Conservation (phyloP, 345 rosid genomes). For the Eutrema japonicum region DNA sequence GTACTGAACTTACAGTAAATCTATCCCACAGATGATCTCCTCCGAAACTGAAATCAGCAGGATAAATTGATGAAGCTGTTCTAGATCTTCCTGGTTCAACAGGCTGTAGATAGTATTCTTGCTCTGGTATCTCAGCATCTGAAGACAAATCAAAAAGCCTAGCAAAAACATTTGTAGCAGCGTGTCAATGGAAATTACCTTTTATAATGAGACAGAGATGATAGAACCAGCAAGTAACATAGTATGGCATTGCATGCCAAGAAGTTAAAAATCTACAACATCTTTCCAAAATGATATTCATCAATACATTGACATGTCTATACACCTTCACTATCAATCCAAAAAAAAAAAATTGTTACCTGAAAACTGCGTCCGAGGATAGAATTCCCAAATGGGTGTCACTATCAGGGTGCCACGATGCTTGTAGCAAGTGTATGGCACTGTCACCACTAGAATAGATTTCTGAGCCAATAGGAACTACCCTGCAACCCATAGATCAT, state of each 20-base stretch:
- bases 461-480: slow-evolving; percentile 73
- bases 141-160: slow-evolving; percentile 86
- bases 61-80: slow-evolving; percentile 75
- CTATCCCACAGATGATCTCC: slow-evolving; percentile 97
- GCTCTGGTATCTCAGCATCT: slow-evolving; percentile 81
- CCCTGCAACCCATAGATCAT: slow-evolving; percentile 55
- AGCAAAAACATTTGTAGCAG: slow-evolving; percentile 40
- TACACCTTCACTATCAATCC: slow-evolving; percentile 17
- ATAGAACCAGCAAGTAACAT: slow-evolving; percentile 9
- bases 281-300: slow-evolving; percentile 5
- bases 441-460: slow-evolving; percentile 60
- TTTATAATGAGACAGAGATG: slow-evolving; percentile 11
- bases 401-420: slow-evolving; percentile 87
- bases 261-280: slow-evolving; percentile 15
- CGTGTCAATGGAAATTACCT: slow-evolving; percentile 18
- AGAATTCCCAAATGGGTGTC: slow-evolving; percentile 82
- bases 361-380: slow-evolving; percentile 96
- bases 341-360: slow-evolving; percentile 50
- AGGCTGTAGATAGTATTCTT: slow-evolving; percentile 94
- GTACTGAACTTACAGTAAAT: slow-evolving; percentile 73
- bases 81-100: slow-evolving; percentile 78
- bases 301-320: slow-evolving; percentile 5
- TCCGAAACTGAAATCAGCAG: slow-evolving; percentile 86
- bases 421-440: slow-evolving; percentile 62
- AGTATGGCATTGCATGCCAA: slow-evolving; percentile 15